Base-by-base conservation (phyloP, 495 filamentous ascomycete species). In the Penicillium fimorum region DNA sequence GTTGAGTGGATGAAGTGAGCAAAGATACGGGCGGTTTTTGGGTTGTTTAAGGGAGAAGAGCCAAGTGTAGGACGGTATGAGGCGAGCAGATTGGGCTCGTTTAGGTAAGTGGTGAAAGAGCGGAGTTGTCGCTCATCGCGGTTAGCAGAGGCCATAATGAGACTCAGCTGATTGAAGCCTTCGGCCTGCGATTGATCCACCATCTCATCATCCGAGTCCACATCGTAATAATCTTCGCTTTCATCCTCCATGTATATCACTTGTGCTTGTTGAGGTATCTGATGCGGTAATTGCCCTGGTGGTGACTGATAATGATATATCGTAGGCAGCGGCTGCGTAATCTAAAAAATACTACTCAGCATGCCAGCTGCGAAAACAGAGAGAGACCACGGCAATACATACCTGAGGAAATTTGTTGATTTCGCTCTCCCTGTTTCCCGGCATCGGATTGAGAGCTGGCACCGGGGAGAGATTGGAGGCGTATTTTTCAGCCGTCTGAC, bases 1-100 rank as follows among this genome's bases (percentile, higher is more conserved):
- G 92, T 96, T 8, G 92, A 87, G 61, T 91, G 87, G 25, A 97
- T 84, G 69, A 97, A 98, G 73, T 97, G 91, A 65, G 87, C 87
- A 68, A 97, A 98, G 15, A 97, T 84, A 32, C 87, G 83, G 10
- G 91, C 91, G 1, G 91, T 95, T 53, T 86, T 85, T 3, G 84
- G 80, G 64, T 97, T 92, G 62, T 85, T 89, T 24, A 97, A 72
- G 5, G 92, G 94, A 33, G 90, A 92, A 4, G 87, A 90, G 18
- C 82, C 76, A 24, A 86, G 80, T 4, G 88, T 85, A 5, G 91
- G 88, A 15, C 78, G 79, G 60, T 98, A 97, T 1, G 82, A 82
- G 11, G 88, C 84, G 10, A 98, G 81, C n/a, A 92, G 77, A 52
- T 89, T 87, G 1, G 79, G 76, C 47, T 85, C 80, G 48, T 88